Conservation (phyloP, 2,329 filamentous ascomycete genomes). For the Curvularia lunata region DNA sequence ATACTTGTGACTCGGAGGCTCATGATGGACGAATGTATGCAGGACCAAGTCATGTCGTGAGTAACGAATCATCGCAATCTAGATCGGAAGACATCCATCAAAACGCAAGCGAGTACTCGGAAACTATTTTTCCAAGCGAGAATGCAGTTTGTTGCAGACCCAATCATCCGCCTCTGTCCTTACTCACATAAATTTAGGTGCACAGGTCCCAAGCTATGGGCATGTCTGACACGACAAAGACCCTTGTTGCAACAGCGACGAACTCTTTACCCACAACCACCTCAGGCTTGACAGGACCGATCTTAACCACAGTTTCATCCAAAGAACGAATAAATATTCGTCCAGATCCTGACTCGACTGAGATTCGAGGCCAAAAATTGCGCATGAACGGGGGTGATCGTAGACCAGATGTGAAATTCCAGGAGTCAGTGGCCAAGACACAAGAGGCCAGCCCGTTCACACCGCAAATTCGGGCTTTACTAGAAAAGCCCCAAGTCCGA, state of each 20-base stretch:
- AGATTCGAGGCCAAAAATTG: neutral
- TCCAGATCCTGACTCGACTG: neutral
- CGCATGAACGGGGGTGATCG: neutral
- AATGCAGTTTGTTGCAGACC: conserved; percentile 18
- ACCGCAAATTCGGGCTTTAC: neutral
- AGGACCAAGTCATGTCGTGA: neutral
- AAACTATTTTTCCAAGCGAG: neutral
- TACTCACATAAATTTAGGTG: conserved; percentile 15
- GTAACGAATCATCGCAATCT: neutral
- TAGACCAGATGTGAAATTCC: neutral
- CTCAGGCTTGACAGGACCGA: neutral
- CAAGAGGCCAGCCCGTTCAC: neutral
- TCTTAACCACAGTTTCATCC: neutral
- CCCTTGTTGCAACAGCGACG: neutral
- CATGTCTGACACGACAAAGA: neutral
- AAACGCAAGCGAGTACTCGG: neutral
- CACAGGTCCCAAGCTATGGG: neutral
- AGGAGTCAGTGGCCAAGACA: neutral
- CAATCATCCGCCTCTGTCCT: neutral
- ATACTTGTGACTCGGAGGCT: neutral
- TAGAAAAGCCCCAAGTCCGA: neutral
- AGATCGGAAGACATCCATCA: neutral
- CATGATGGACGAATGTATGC: neutral
- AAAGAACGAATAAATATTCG: neutral
- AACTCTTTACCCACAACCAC: neutral